These are phyloP conservation scores for Plasmodium vivax DNA, from an alignment of 169 alveolate genomes.

Conservation along the genomic window DNA sequence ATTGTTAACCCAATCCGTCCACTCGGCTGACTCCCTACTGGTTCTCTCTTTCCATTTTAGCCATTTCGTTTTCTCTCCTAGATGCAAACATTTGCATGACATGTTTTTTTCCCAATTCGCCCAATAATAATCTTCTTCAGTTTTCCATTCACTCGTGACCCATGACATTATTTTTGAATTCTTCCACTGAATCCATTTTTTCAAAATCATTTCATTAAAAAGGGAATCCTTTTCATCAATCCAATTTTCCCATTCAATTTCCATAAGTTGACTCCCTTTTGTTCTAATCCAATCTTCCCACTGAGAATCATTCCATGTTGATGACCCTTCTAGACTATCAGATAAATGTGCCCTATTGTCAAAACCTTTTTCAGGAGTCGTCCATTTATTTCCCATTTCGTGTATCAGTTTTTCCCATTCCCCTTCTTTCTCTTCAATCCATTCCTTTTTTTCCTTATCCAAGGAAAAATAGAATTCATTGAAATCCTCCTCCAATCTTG, in stretches of 20 bases:
- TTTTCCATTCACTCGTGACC: conserved; percentile 8
- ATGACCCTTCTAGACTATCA: neutral
- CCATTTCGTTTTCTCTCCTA: conserved; percentile 3
- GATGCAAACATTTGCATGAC: neutral
- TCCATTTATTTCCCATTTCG: conserved; percentile 13
- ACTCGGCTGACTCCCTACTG: neutral
- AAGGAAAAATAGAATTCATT: neutral
- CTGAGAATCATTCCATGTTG: neutral
- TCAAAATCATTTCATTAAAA: neutral
- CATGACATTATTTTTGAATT: neutral
- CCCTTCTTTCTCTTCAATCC: conserved; percentile 6
- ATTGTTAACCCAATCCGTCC: conserved; percentile 11
- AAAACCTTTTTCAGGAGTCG: neutral
- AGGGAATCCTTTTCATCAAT: neutral
- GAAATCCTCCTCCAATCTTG: neutral
- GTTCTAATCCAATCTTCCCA: conserved; percentile 24
- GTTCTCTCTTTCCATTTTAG: conserved; percentile 8
- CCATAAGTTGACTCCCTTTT: neutral
- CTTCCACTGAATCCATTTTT: conserved; percentile 26
- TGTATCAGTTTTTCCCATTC: conserved; percentile 9
- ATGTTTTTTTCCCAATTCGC: neutral
- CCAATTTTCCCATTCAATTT: conserved; percentile 2
- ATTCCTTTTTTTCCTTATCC: neutral
- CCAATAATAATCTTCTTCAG: conserved; percentile 2
- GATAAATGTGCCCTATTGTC: neutral